phyloP scores from a whole-genome alignment of 257 asterid species.

The Paraleonurus japonicus region DNA sequence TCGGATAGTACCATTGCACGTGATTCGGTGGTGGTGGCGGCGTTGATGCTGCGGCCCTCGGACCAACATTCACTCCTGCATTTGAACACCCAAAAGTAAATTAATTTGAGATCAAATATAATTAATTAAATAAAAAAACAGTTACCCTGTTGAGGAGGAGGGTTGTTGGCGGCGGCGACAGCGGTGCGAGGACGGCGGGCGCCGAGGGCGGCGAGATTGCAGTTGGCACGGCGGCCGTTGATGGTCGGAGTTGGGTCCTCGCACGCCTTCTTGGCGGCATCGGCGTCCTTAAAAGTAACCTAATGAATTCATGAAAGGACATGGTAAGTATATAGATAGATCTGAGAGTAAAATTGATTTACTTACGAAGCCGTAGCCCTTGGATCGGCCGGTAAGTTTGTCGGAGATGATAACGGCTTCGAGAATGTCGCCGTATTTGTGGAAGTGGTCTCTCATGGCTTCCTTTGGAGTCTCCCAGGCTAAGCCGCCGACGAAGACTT shows the following conservation, averaged over 20 bases:
- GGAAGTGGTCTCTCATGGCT: slow-evolving; percentile 67
- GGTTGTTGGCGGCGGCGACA: slow-evolving; percentile 30
- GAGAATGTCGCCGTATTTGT: slow-evolving; percentile 77
- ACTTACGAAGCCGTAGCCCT: slow-evolving; percentile 96
- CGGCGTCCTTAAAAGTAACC: slow-evolving; percentile 89
- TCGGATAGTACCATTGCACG: slow-evolving; percentile 77
- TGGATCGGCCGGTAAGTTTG: slow-evolving; percentile 93
- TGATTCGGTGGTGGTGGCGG: slow-evolving; percentile 58
- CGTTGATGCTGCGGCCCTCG: slow-evolving; percentile 48
- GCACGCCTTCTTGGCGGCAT: slow-evolving; percentile 87
- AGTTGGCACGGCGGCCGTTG: slow-evolving; percentile 96
- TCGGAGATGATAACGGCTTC: slow-evolving; percentile 97
- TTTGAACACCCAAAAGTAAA: background rate
- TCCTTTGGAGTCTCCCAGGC: slow-evolving; percentile 98
- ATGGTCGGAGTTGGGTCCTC: slow-evolving; percentile 80
- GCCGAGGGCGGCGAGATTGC: slow-evolving; percentile 91
- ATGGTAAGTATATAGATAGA: no score
- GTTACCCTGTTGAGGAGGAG: slow-evolving; percentile 66
- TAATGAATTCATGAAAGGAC: background rate
- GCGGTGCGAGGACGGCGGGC: slow-evolving; percentile 71
- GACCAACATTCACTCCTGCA: slow-evolving; percentile 65
- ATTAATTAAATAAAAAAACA: background rate
- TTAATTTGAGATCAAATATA: background rate
- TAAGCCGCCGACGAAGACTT: slow-evolving; percentile 91
- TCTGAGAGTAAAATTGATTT: no score